A percentile compares a stretch with the other conserved stretches of the same genome.
phyloP scores from a whole-genome alignment of 352 stramenopile genomes.

The Hyaloperonospora arabidopsidis region DNA sequence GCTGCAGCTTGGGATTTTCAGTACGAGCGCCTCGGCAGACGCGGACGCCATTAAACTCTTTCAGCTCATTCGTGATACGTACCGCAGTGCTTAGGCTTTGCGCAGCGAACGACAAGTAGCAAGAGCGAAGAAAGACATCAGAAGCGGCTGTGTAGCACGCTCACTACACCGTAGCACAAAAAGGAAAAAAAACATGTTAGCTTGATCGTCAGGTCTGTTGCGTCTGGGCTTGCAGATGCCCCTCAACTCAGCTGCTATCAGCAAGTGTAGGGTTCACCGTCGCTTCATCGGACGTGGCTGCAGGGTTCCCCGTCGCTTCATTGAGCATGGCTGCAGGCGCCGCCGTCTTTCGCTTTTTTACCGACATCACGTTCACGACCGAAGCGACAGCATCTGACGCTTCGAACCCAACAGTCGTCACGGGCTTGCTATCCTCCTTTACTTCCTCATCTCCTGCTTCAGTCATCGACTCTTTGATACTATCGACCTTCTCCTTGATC shows the following conservation, averaged over 20 bases:
- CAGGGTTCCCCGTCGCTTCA: not conserved
- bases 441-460: slow-evolving; percentile 12
- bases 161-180: not conserved
- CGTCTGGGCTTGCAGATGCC: no score
- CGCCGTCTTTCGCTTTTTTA: slow-evolving; percentile 56
- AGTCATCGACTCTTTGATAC: slow-evolving; percentile 52
- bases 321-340: not conserved
- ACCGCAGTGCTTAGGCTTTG: slow-evolving; percentile 36
- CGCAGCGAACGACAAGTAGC: slow-evolving; percentile 1
- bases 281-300: not conserved
- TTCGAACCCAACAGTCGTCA: slow-evolving; percentile 70
- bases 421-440: slow-evolving; percentile 26
- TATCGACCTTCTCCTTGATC: slow-evolving; percentile 81
- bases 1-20: slow-evolving; percentile 52
- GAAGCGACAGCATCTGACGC: slow-evolving; percentile 12
- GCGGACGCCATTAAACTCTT: slow-evolving; percentile 72
- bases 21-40: slow-evolving; percentile 36
- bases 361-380: slow-evolving; percentile 59
- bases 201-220: slow-evolving; percentile 10
- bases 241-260: slow-evolving; percentile 15
- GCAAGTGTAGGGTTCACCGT: not conserved
- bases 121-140: slow-evolving; percentile 11
- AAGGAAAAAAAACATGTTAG: slow-evolving; percentile 10
- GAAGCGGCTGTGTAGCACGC: slow-evolving; percentile 1
- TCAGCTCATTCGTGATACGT: slow-evolving; percentile 59